A percentile compares a stretch with the other conserved stretches of the same genome.
phyloP scores from a whole-genome alignment of 164 flowering plant genomes.

The Liriodendron chinense region DNA sequence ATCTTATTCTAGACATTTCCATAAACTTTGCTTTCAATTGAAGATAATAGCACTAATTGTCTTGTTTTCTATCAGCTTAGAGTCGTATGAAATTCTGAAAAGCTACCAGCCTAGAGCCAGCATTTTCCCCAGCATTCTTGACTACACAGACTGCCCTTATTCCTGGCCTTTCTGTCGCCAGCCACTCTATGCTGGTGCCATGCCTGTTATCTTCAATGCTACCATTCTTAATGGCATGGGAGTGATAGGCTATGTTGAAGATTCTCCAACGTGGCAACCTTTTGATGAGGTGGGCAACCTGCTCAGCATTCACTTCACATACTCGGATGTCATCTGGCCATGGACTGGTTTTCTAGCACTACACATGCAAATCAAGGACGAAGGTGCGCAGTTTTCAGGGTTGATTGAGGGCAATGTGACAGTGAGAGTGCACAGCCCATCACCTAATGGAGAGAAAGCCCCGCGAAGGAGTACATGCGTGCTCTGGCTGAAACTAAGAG shows the following conservation, averaged over 20 bases:
- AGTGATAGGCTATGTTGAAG: conserved; percentile 80
- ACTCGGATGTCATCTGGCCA: conserved; percentile 94
- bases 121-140: conserved; percentile 87
- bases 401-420: conserved; percentile 89
- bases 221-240: conserved; percentile 98
- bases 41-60: conserved; percentile 17
- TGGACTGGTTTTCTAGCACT: conserved; percentile 98
- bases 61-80: conserved; percentile 60
- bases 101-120: conserved; percentile 88
- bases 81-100: conserved; percentile 86
- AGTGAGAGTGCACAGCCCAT: conserved; percentile 73
- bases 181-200: conserved; percentile 98
- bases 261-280: conserved; percentile 87
- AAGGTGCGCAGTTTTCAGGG: conserved; percentile 85
- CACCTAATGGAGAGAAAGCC: conserved; percentile 60
- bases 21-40: background rate
- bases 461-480: conserved; percentile 59
- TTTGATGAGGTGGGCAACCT: conserved; percentile 79
- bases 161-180: conserved; percentile 99
- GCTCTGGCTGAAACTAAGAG: conserved; percentile 76
- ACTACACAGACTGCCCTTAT: conserved; percentile 88
- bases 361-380: conserved; percentile 97
- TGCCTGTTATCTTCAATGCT: conserved; percentile 94
- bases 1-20: background rate
- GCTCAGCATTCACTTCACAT: conserved; percentile 78